Conservation (phyloP, 2,329 filamentous ascomycete species). For the Aureobasidium subglaciale region DNA sequence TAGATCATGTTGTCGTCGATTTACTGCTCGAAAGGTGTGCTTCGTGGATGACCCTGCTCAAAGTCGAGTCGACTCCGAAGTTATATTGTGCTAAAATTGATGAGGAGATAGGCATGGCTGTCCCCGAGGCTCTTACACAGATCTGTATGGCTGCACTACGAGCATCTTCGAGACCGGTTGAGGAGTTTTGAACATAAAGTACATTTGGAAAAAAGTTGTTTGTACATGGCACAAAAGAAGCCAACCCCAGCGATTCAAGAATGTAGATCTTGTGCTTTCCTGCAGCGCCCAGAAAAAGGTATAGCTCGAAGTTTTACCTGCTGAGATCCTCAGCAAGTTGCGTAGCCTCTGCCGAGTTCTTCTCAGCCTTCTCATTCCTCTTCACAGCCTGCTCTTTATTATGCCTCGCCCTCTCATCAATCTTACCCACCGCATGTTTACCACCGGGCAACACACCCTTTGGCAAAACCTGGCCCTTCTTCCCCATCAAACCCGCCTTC, state of each 20-base stretch:
- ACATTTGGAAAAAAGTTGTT: not conserved
- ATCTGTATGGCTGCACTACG: no score
- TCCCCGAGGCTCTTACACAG: no score
- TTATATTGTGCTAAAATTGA: no score
- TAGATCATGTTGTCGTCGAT: no score
- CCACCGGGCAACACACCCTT: conserved; percentile 28
- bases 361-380: conserved; percentile 23
- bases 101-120: no score
- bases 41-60: no score
- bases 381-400: conserved; percentile 25
- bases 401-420: conserved; percentile 23
- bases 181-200: not conserved
- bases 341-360: conserved; percentile 23
- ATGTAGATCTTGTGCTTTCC: not conserved
- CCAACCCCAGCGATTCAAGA: not conserved
- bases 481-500: conserved; percentile 21
- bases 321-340: conserved; percentile 19
- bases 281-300: not conserved
- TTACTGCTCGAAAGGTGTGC: no score
- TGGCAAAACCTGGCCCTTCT: conserved; percentile 28
- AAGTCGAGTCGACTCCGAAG: no score
- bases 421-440: conserved; percentile 25
- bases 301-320: conserved; percentile 10
- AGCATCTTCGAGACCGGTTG: no score
- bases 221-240: no score